Evolutionary conservation across 2,329 filamentous ascomycete genomes (phyloP).

Genomic region (Lasiodiplodia hormozganensis): DNA sequence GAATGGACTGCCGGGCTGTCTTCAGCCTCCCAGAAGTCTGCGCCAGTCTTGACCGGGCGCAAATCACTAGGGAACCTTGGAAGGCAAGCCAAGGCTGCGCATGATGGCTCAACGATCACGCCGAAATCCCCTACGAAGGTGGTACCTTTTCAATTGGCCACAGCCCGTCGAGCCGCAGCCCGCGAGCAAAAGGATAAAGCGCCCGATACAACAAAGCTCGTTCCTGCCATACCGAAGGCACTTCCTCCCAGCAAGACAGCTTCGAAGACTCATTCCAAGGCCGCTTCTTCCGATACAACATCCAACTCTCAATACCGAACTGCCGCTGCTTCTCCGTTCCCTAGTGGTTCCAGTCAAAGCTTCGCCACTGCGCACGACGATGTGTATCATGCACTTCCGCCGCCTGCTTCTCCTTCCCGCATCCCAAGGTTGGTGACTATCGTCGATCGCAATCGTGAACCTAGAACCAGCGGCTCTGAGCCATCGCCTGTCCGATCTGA

Average conservation of each 20-base stretch:
- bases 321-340: conserved; percentile 3
- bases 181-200: conserved; percentile 22
- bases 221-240: conserved; percentile 8
- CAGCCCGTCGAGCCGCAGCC: conserved; percentile 25
- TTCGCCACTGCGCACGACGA: conserved; percentile 7
- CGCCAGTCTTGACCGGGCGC: neutral
- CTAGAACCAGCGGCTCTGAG: neutral
- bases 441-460: neutral
- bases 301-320: neutral
- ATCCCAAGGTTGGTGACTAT: neutral
- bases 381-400: neutral
- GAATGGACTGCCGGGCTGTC: conserved; percentile 5
- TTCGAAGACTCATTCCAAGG: conserved; percentile 4
- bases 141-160: conserved; percentile 12
- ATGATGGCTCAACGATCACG: neutral
- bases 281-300: neutral
- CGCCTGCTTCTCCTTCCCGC: conserved; percentile 15
- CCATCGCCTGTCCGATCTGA: neutral
- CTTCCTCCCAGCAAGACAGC: neutral
- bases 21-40: neutral
- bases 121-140: conserved; percentile 24
- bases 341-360: conserved; percentile 8
- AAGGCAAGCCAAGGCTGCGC: neutral
- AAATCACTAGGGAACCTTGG: neutral
- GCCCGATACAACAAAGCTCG: neutral